phyloP scores from a whole-genome alignment of 306 rosid genomes.

The Cicer pinnatifidum region DNA sequence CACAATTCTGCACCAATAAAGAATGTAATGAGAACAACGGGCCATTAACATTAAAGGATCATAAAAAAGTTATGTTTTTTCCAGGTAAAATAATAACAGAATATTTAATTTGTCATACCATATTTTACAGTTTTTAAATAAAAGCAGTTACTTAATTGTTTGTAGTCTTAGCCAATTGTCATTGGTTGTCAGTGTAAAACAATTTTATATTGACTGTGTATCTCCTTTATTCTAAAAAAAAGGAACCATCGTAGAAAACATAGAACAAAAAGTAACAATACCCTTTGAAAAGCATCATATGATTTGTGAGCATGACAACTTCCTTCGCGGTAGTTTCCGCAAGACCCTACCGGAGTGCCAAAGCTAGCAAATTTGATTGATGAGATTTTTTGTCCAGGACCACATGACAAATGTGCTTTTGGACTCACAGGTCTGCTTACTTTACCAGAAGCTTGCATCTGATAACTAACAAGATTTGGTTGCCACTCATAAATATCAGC shows the following conservation, averaged over 20 bases:
- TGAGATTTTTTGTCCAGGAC: conserved; percentile 81
- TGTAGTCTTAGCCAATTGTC: no score
- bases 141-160: no score
- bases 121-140: no score
- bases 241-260: background rate
- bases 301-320: conserved; percentile 90
- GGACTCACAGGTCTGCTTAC: conserved; percentile 71
- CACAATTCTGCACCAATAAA: conserved; percentile 70
- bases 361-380: conserved; percentile 95
- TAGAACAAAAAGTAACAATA: conserved; percentile 44
- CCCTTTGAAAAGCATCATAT: conserved; percentile 83
- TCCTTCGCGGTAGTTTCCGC: conserved; percentile 89
- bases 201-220: no score
- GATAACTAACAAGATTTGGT: conserved; percentile 81
- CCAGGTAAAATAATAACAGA: no score
- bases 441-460: conserved; percentile 83
- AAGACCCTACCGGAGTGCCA: conserved; percentile 84
- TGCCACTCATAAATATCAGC: conserved; percentile 97
- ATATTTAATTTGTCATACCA: no score
- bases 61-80: no score
- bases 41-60: no score
- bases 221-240: background rate
- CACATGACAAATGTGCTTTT: conserved; percentile 85
- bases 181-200: no score
- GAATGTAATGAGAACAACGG: background rate